Evolutionary conservation across 805 yeast genomes (phyloP).

Genomic region (Tetrapisispora pingtungensis): DNA sequence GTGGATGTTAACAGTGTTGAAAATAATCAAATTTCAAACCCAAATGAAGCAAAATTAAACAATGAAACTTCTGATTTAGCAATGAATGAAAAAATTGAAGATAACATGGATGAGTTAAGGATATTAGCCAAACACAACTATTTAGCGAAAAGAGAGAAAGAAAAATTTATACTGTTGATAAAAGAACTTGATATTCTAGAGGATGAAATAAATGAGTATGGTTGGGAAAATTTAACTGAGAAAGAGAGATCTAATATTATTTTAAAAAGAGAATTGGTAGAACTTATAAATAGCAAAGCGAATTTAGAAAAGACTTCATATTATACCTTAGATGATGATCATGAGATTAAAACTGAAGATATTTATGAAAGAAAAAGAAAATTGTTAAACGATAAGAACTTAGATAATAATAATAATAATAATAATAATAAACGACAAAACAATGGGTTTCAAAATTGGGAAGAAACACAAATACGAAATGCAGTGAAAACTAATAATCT

Average conservation of each 20-base stretch:
- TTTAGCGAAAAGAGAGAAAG: slow-evolving; percentile 39
- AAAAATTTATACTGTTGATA: slow-evolving; percentile 34
- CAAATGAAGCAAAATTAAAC: too few relatives aligned
- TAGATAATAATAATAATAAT: too few relatives aligned
- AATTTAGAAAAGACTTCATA: not conserved
- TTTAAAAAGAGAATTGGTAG: slow-evolving; percentile 35
- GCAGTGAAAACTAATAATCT: slow-evolving; percentile 15
- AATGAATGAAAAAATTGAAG: slow-evolving; percentile 4
- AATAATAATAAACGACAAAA: not conserved
- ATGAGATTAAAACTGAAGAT: slow-evolving; percentile 29
- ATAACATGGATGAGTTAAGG: slow-evolving; percentile 31
- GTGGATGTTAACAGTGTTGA: too few relatives aligned
- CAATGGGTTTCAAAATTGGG: slow-evolving; percentile 28
- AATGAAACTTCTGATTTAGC: not conserved
- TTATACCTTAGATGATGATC: slow-evolving; percentile 48
- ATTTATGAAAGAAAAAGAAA: slow-evolving; percentile 32
- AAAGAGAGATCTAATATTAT: slow-evolving; percentile 43
- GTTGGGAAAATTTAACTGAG: slow-evolving; percentile 43
- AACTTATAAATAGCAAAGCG: not conserved
- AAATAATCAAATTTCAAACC: too few relatives aligned
- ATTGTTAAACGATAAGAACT: slow-evolving; percentile 33
- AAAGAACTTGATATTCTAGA: slow-evolving; percentile 42
- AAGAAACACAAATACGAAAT: slow-evolving; percentile 25
- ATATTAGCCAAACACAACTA: slow-evolving; percentile 41
- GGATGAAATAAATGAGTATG: slow-evolving; percentile 38